Conservation (phyloP, 1,284 basidiomycete species). For the Pseudozyma hubeiensis region DNA sequence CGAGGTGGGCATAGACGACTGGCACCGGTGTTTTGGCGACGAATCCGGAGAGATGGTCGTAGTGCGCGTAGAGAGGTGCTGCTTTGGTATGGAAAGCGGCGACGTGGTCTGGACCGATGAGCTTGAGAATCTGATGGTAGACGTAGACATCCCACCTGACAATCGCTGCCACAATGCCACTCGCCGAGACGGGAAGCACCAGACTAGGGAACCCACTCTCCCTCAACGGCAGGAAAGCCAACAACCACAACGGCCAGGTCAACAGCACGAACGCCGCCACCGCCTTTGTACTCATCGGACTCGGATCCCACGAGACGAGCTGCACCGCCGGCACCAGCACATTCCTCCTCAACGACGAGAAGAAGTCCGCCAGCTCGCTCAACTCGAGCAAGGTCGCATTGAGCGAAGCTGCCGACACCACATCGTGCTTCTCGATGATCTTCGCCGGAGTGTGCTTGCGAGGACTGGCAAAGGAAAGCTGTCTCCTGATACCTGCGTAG, state of each 20-base stretch:
- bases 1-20: constrained; percentile 9
- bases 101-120: constrained; percentile 25
- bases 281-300: constrained; percentile 45
- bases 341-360: constrained; percentile 41
- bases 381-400: constrained; percentile 61
- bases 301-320: constrained; percentile 56
- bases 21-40: constrained; percentile 27
- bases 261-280: constrained; percentile 59
- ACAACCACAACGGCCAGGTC: constrained; percentile 64
- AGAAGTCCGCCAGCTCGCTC: constrained; percentile 61
- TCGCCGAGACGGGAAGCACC: constrained; percentile 41
- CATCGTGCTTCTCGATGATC: constrained; percentile 29
- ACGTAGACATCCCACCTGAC: constrained; percentile 1
- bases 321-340: constrained; percentile 50
- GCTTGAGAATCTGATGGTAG: constrained; percentile 21
- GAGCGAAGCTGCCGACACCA: constrained; percentile 41
- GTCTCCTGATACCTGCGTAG: constrained; percentile 48
- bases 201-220: constrained; percentile 36
- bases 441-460: constrained; percentile 23
- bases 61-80: constrained; percentile 20
- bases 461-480: constrained; percentile 40
- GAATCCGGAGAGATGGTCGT: constrained; percentile 14
- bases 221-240: constrained; percentile 57
- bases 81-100: constrained; percentile 21
- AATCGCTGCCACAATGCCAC: constrained; percentile 22